Percentiles rank a stretch among this genome's conserved stretches.
These are phyloP conservation scores for Tillandsia fasciculata DNA, from an alignment of 176 grass and related monocot genomes.

Conservation along the genomic window DNA sequence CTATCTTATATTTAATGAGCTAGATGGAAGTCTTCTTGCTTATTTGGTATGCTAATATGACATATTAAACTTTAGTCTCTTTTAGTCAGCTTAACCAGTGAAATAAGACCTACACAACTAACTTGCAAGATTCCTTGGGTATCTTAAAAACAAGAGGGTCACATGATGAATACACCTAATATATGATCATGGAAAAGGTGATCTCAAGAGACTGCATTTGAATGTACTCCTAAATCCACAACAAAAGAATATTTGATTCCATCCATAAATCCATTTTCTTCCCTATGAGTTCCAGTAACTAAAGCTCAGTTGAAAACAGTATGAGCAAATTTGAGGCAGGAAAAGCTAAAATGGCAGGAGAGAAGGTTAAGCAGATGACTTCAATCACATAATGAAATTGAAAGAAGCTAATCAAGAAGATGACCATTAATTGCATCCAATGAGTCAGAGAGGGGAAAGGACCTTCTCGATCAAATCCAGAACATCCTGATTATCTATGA, in stretches of 20 bases:
- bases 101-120: too few species aligned
- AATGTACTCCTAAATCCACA: too few species aligned
- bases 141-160: background rate
- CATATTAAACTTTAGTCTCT: background rate
- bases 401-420: background rate
- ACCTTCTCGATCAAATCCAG: conserved; percentile 99
- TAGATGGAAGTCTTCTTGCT: background rate
- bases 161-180: background rate
- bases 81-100: background rate
- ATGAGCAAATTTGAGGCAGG: too few species aligned
- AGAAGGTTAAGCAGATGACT: background rate
- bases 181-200: too few species aligned
- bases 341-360: too few species aligned
- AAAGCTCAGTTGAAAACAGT: too few species aligned
- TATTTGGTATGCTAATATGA: background rate
- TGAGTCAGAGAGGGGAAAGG: conserved; percentile 8
- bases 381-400: background rate
- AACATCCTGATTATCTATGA: conserved; percentile 99
- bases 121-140: too few species aligned
- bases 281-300: too few species aligned
- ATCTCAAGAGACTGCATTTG: too few species aligned
- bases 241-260: too few species aligned
- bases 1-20: background rate
- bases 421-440: background rate
- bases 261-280: too few species aligned